Base-by-base conservation (phyloP, 306 rosid species). In the Alnus rubra region DNA sequence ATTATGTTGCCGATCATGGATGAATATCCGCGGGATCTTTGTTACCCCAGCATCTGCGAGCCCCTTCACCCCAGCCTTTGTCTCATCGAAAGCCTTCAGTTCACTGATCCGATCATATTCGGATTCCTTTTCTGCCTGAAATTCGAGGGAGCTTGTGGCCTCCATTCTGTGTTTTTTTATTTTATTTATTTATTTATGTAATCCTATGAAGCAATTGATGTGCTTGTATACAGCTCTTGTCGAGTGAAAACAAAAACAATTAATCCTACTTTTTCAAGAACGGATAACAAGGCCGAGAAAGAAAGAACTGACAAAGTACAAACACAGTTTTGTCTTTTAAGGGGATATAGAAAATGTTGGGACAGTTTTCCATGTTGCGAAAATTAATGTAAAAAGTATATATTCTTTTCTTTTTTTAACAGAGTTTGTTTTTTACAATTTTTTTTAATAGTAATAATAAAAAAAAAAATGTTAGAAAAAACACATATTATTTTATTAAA, bases 21-120 rank as follows among this genome's bases (percentile, higher is more conserved):
- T 5, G 73, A 91, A 88, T 49, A 88, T 88, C 9, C 48, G 54
- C 3, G 89, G 89, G 42, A 85, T 76, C 18, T 82, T 78, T 19
- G 74, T 18, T 5, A 83, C 11, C 11, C 88, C 88, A 7, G 83
- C 48, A 73, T 88, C 89, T 6, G 73, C 78, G 0, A 85, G 81
- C 23, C 89, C 89, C 56, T 88, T 88, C 0, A 88, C 86, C 7
- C 89, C 86, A 49, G 86, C 74, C 59, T 81, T 85, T 1, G 86
- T 54, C 4, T 86, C 82, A 35, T 86, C 91, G 16, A 88, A 79
- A 3, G 64, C 78, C 56, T 85, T 78, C 16, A 83, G 35, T 64
- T 82, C 88, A 6, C 50, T 53, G 31, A 31, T 50, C n/a, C 83
- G 28, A 64, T 80, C 56, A 73, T 78, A 78, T n/a, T 5, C 9